These are phyloP conservation scores for Zasmidium cellare DNA, from an alignment of 2,329 filamentous ascomycete species.

Conservation along the genomic window DNA sequence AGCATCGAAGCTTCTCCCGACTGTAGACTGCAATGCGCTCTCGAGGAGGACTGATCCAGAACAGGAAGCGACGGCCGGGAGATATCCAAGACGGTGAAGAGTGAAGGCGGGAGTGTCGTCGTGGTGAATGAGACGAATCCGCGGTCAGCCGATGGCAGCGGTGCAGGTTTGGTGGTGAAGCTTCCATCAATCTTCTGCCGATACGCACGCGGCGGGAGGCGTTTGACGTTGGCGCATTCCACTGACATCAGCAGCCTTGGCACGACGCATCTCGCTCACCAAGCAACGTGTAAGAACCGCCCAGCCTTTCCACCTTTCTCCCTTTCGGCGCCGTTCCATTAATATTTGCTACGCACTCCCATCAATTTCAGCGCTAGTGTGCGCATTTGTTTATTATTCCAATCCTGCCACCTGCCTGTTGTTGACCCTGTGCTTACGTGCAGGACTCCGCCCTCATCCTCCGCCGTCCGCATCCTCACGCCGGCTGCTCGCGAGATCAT, in stretches of 20 bases:
- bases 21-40: background rate
- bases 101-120: background rate
- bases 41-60: background rate
- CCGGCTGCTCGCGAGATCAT: background rate
- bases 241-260: background rate
- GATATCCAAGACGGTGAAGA: background rate
- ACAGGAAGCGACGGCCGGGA: background rate
- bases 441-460: background rate
- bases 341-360: too few species aligned
- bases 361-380: too few species aligned
- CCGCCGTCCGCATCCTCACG: background rate
- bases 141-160: background rate
- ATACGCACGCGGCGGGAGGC: background rate
- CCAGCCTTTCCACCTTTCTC: too few species aligned
- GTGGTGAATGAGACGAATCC: background rate
- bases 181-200: too few species aligned
- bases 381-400: background rate
- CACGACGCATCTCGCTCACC: background rate
- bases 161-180: too few species aligned
- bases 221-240: background rate
- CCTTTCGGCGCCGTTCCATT: too few species aligned
- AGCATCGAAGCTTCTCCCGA: background rate
- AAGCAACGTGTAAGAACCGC: background rate
- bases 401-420: background rate
- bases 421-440: background rate